Conservation (phyloP, 2,329 filamentous ascomycete species). For the Fusarium sambucinum region DNA sequence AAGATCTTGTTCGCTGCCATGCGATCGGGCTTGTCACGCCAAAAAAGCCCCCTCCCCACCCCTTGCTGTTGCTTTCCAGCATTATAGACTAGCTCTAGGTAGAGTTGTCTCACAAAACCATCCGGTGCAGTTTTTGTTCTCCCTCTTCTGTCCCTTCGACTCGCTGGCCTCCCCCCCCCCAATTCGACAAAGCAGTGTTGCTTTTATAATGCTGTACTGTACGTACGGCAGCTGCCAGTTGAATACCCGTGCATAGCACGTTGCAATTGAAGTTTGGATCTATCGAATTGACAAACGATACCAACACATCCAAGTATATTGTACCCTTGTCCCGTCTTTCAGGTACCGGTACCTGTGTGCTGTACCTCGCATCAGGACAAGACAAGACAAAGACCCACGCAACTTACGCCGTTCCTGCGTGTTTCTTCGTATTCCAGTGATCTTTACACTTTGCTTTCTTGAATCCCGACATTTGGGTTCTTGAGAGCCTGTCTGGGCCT, state of each 20-base stretch:
- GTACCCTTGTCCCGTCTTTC: constrained; percentile 16
- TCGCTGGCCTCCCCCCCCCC: not conserved
- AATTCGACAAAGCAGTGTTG: constrained; percentile 30
- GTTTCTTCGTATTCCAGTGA: constrained; percentile 44
- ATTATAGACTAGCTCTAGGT: not conserved
- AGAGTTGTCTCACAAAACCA: constrained; percentile 26
- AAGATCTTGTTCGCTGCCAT: constrained; percentile 38
- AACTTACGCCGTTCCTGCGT: constrained; percentile 43
- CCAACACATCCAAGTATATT: constrained; percentile 6
- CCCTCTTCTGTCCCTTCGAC: constrained; percentile 4
- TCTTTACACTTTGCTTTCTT: constrained; percentile 20
- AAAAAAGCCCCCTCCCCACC: constrained; percentile 26
- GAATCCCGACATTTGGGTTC: constrained; percentile 27
- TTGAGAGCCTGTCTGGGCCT: constrained; percentile 19
- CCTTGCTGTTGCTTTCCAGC: constrained; percentile 19
- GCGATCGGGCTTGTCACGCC: constrained; percentile 37
- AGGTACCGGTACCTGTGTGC: constrained; percentile 43
- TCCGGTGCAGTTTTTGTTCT: not conserved
- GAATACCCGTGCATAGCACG: constrained; percentile 10
- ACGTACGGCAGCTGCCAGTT: constrained; percentile 18
- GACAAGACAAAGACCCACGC: constrained; percentile 33
- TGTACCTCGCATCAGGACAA: constrained; percentile 1
- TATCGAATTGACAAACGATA: constrained; percentile 25
- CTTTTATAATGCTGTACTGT: constrained; percentile 10
- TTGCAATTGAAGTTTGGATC: constrained; percentile 20